These are phyloP conservation scores for Cucurbita maxima DNA, from an alignment of 306 rosid genomes.

Conservation along the genomic window DNA sequence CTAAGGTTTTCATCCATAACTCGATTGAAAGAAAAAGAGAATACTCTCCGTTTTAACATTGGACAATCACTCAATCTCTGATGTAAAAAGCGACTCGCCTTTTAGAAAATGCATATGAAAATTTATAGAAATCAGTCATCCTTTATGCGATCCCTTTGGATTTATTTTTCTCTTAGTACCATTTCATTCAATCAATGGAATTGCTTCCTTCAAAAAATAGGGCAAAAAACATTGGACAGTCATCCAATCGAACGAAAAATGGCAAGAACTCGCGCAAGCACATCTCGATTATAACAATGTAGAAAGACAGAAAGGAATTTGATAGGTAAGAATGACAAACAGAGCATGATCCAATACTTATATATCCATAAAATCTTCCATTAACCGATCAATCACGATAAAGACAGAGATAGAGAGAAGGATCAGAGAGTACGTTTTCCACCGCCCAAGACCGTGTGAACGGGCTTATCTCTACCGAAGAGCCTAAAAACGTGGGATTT, in stretches of 20 bases:
- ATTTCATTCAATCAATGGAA: neutral
- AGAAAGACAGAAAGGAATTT: neutral
- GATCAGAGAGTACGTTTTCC: constrained; percentile 42
- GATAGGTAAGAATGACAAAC: neutral
- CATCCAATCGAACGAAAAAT: neutral
- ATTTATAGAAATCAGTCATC: no score
- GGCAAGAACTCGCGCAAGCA: neutral
- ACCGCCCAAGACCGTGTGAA: constrained; percentile 67
- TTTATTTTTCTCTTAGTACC: neutral
- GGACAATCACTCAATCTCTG: neutral
- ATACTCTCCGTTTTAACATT: neutral
- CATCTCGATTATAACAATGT: neutral
- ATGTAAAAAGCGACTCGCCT: neutral
- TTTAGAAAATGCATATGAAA: no score
- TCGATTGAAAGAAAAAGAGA: no score
- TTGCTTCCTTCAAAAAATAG: neutral
- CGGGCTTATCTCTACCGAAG: constrained; percentile 68
- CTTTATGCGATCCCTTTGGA: neutral
- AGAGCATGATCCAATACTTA: neutral
- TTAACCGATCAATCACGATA: constrained; percentile 3
- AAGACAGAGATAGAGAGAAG: neutral
- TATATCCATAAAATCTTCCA: neutral
- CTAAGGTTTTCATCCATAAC: neutral
- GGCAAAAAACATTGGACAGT: neutral
- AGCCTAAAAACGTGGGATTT: constrained; percentile 41